A percentile compares a stretch with the other conserved stretches of the same genome.
These are phyloP conservation scores for Amanita brunnescens DNA, from an alignment of 768 basidiomycete genomes.

Conservation along the genomic window DNA sequence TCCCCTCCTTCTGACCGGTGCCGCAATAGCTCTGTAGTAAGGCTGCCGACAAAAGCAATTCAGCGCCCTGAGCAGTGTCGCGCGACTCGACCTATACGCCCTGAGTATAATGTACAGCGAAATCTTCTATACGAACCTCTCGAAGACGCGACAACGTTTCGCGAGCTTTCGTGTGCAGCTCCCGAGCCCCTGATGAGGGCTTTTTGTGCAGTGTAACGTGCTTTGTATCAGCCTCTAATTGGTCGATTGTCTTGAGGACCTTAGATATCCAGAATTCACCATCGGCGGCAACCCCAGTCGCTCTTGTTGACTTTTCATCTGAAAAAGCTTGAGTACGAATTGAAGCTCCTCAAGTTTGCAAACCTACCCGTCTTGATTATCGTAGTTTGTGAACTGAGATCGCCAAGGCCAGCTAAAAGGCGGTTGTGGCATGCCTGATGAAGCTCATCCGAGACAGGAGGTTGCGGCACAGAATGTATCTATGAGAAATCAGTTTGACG, in stretches of 20 bases:
- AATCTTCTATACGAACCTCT: conserved; percentile 20
- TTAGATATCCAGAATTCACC: conserved; percentile 77
- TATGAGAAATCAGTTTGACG: conserved; percentile 18
- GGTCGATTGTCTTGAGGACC: conserved; percentile 45
- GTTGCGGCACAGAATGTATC: conserved; percentile 55
- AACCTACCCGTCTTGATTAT: conserved; percentile 43
- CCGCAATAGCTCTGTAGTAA: conserved; percentile 63
- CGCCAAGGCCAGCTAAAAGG: conserved; percentile 65
- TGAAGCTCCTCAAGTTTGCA: background rate
- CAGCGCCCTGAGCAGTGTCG: conserved; percentile 59
- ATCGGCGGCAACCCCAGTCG: conserved; percentile 54
- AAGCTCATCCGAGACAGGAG: conserved; percentile 66
- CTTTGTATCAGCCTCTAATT: conserved; percentile 59
- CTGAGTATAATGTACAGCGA: background rate
- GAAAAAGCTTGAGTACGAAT: background rate
- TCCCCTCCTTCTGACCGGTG: conserved; percentile 40
- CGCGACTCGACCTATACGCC: background rate
- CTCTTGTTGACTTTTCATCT: conserved; percentile 45
- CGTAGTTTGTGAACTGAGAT: conserved; percentile 53
- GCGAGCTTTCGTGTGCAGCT: conserved; percentile 36
- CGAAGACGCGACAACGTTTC: conserved; percentile 33
- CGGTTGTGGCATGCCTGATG: conserved; percentile 58
- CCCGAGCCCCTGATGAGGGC: conserved; percentile 6
- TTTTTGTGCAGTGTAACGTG: conserved; percentile 32
- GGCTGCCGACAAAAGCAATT: conserved; percentile 62